Evolutionary conservation across 148 eudicot genomes (phyloP), one percentile per base, ranked within the genome.

Genomic region (Nepenthes mirabilis): DNA sequence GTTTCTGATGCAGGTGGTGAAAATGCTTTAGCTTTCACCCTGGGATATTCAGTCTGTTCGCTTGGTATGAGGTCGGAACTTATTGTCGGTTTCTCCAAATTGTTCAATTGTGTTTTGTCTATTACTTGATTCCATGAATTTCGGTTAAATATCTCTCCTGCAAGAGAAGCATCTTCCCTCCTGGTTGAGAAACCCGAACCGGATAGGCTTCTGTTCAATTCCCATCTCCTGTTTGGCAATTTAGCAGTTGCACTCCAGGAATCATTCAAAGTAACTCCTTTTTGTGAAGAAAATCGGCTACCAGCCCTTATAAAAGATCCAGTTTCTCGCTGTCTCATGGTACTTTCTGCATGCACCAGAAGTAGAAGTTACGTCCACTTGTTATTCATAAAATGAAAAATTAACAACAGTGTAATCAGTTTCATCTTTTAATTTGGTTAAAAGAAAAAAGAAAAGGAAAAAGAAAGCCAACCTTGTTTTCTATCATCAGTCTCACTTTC

Each of bases 221-320:
- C 95, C 80, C 74, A 78, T 57, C 47, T 77, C 74, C 75, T 82
- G 59, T 59, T 75, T 47, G 79, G 62, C 37, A 64, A 68, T 69
- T 71, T 82, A 57, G 79, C 75, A 56, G 70, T 71, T 53, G 75
- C 71, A 56, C 79, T 75, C 86, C 91, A 83, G 36, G 90, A 73
- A 72, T 87, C 90, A 59, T 54, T 79, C 2, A 81, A 47, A 50
- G 52, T 49, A 45, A 62, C 77, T 34, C 82, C 88, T 65, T 71
- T 75, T 62, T 72, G 84, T 33, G 95, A 87, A 51, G 96, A 82
- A 56, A 77, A 61, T 6, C 68, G 79, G 32, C 80, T 90, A 62
- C 83, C 68, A 51, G 75, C 83, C 71, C 81, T 81, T 70, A 82
- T 78, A 66, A 53, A 72, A 60, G 77, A 75, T 53, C 81, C 66